Conservation (phyloP, 768 basidiomycete genomes). For the Russula virescens region DNA sequence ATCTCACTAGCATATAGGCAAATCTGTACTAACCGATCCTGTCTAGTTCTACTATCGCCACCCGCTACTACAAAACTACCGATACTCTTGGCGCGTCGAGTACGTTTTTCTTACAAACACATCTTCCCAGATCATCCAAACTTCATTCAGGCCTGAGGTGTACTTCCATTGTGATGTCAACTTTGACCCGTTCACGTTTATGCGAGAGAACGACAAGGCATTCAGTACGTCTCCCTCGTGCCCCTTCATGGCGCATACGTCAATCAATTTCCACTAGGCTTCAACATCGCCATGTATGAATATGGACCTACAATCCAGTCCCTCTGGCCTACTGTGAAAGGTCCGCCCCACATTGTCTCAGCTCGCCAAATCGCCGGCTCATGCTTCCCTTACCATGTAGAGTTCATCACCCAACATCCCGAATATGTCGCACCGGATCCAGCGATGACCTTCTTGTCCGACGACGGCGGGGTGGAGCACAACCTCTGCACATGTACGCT, state of each 20-base stretch:
- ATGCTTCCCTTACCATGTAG: conserved; percentile 32
- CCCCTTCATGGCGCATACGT: neutral
- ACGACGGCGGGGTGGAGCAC: conserved; percentile 63
- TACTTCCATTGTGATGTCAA: conserved; percentile 76
- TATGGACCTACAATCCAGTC: conserved; percentile 76
- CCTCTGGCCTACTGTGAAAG: conserved; percentile 70
- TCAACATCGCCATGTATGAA: conserved; percentile 74
- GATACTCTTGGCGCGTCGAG: conserved; percentile 91
- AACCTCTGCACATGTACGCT: conserved; percentile 67
- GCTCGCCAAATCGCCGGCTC: conserved; percentile 18
- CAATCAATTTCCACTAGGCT: conserved; percentile 39
- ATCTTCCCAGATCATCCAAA: neutral
- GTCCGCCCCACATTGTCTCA: conserved; percentile 33
- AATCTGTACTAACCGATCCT: neutral
- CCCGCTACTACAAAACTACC: conserved; percentile 64
- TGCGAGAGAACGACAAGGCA: conserved; percentile 74
- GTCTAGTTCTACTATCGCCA: conserved; percentile 78
- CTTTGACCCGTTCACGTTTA: conserved; percentile 60
- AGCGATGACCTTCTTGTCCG: conserved; percentile 67
- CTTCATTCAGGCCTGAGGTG: conserved; percentile 54
- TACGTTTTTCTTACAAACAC: conserved; percentile 33
- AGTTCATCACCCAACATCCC: conserved; percentile 61
- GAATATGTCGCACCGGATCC: conserved; percentile 58
- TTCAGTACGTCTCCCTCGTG: conserved; percentile 48
- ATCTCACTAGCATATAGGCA: neutral